Evolutionary conservation across 306 rosid genomes (phyloP).

Genomic region (Vicia faba): DNA sequence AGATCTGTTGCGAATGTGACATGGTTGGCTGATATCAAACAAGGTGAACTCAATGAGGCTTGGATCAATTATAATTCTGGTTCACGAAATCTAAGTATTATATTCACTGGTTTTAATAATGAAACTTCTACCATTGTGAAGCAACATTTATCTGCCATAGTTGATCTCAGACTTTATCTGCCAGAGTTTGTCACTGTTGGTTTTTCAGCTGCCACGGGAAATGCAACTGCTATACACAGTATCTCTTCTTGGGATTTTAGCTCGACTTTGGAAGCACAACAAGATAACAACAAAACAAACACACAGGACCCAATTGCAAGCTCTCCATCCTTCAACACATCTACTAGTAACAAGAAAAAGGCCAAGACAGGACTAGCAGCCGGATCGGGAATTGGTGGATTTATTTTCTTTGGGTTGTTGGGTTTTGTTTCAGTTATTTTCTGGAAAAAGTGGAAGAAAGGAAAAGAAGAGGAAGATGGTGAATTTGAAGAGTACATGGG

Average conservation of each 20-base stretch:
- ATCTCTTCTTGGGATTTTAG: slow-evolving; percentile 38
- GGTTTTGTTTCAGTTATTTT: not conserved
- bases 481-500: slow-evolving; percentile 27
- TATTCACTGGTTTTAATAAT: slow-evolving; percentile 33
- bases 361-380: slow-evolving; percentile 12
- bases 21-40: slow-evolving; percentile 37
- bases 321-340: slow-evolving; percentile 3
- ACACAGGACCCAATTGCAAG: not conserved
- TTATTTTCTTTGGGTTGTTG: slow-evolving; percentile 5
- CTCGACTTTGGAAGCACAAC: slow-evolving; percentile 32
- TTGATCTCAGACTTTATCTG: slow-evolving; percentile 40
- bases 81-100: slow-evolving; percentile 38
- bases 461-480: slow-evolving; percentile 15
- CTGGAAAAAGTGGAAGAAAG: not conserved
- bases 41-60: slow-evolving; percentile 39
- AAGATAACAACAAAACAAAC: not conserved
- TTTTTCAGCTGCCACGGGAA: slow-evolving; percentile 46
- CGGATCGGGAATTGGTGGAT: slow-evolving; percentile 30
- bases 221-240: not conserved
- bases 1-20: slow-evolving; percentile 28
- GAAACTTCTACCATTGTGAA: not conserved
- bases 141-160: slow-evolving; percentile 20
- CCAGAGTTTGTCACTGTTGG: slow-evolving; percentile 51
- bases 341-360: slow-evolving; percentile 4
- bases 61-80: slow-evolving; percentile 43